Evolutionary conservation across 768 basidiomycete genomes (phyloP), one percentile per base, ranked within the genome.

Genomic region (Artomyces pyxidatus): DNA sequence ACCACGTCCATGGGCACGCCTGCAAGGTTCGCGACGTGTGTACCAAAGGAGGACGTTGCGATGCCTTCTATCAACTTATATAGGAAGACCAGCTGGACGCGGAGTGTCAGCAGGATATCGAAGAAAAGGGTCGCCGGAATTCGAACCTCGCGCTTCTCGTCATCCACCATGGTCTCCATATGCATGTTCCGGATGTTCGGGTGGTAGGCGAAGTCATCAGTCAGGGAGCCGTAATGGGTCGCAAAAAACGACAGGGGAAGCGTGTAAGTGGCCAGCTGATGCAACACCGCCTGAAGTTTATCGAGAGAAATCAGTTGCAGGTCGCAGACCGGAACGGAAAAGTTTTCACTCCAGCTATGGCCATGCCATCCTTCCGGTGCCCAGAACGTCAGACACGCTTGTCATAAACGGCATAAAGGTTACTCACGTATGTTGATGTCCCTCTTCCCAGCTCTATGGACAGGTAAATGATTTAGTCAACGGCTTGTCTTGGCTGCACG

Each of bases 291-390:
- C 84, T 87, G 51, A 21, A 19, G 28, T 52, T 47, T 26, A 30
- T 28, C 14, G 42, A 2, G n/a, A 12, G 38, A 48, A 9, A 30
- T 45, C 42, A 17, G 11, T 5, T 22, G 16, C 27, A 45, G 43
- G 29, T 17, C 35, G 23, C 14, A 11, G 26, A 23, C 14, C 26
- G 4, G 42, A 1, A 29, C 21, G 5, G 19, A 42, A 29, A 30
- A 23, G 25, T 22, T 65, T 76, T 32, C 65, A 87, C 87, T 47
- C 86, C 88, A 39, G 96, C 95, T 56, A 98, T 97, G 6, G 93
- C 92, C 90, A 97, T 92, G n/a, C 95, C 96, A 65, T 99, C 96
- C 81, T 91, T 66, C n/a, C n/a, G n/a, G n/a, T n/a, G n/a, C n/a
- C n/a, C n/a, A n/a, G n/a, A n/a, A n/a, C n/a, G n/a, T n/a, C n/a